Evolutionary conservation across 176 grass and related monocot genomes (phyloP).

Genomic region (Pharus latifolius): DNA sequence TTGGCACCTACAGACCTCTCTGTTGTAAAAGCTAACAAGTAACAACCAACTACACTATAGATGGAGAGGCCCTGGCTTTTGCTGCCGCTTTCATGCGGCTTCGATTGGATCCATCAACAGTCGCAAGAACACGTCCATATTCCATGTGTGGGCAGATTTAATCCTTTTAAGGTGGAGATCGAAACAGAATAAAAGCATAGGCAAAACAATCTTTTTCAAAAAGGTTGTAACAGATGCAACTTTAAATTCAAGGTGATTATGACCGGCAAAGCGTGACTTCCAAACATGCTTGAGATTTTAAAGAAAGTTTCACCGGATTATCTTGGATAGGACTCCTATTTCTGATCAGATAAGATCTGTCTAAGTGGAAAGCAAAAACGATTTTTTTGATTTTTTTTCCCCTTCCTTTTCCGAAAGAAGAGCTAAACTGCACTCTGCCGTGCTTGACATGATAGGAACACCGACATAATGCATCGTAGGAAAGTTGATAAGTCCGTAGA

Average conservation of each 20-base stretch:
- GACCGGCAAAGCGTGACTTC: constrained; percentile 9
- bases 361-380: constrained; percentile 10
- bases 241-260: constrained; percentile 19
- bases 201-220: constrained; percentile 9
- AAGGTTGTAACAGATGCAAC: not conserved
- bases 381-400: not conserved
- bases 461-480: too few species aligned
- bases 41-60: constrained; percentile 67
- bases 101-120: constrained; percentile 76
- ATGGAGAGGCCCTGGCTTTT: constrained; percentile 89
- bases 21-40: too few species aligned
- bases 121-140: constrained; percentile 49
- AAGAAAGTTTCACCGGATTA: too few species aligned
- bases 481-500: constrained; percentile 3
- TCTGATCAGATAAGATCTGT: constrained; percentile 38
- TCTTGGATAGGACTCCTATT: constrained; percentile 21
- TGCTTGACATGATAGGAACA: not conserved
- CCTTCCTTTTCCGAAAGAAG: not conserved
- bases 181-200: not conserved
- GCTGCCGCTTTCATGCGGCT: constrained; percentile 80
- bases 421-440: not conserved
- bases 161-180: not conserved
- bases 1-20: too few species aligned
- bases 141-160: not conserved
- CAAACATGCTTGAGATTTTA: too few species aligned